Percentiles rank a stretch among this genome's conserved stretches.
phyloP scores from a whole-genome alignment of 1,284 basidiomycete genomes.

The Marasmius tenuissimus region DNA sequence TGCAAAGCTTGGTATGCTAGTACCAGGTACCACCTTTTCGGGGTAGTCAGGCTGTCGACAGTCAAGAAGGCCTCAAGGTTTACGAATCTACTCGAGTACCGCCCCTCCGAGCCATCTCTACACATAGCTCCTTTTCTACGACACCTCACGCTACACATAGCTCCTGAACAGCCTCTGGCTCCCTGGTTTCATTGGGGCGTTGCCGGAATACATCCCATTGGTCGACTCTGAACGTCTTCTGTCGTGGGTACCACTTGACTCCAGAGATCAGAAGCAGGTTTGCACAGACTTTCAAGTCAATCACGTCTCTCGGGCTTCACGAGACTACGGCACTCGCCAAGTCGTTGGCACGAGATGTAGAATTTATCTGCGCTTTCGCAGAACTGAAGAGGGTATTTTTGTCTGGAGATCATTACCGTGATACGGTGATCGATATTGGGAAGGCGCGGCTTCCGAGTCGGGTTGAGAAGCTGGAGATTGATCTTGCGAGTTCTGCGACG shows the following conservation, averaged over 20 bases:
- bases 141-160: not conserved
- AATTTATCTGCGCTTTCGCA: not conserved
- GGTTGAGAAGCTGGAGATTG: slow-evolving; percentile 1
- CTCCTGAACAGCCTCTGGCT: not conserved
- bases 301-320: not conserved
- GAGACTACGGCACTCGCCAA: not conserved
- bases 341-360: not conserved
- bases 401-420: not conserved
- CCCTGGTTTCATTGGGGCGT: not conserved
- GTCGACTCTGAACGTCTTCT: not conserved
- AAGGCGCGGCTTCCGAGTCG: not conserved
- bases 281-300: not conserved
- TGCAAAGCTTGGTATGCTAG: slow-evolving; percentile 4
- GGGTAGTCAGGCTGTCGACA: not conserved
- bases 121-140: not conserved
- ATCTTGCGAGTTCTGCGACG: slow-evolving; percentile 4
- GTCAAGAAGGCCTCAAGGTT: not conserved
- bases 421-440: not conserved
- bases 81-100: not conserved
- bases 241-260: not conserved
- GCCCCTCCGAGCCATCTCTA: not conserved
- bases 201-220: not conserved
- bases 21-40: slow-evolving; percentile 7
- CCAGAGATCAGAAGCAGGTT: not conserved
- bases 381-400: not conserved